phyloP scores from a whole-genome alignment of 129 eudicot genomes.

The Ambrosia trifida region DNA sequence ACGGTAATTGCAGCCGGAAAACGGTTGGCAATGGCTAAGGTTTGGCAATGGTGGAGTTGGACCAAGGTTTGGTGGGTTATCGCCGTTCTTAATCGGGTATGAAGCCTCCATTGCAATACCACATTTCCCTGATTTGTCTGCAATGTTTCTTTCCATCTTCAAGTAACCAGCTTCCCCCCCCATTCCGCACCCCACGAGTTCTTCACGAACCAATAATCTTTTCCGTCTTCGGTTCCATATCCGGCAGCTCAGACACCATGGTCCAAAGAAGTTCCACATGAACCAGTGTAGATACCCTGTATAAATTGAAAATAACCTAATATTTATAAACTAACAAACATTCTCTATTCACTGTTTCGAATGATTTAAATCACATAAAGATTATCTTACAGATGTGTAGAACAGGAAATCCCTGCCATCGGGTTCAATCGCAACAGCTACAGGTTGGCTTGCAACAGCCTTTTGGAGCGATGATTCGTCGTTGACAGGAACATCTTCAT shows the following conservation, averaged over 20 bases:
- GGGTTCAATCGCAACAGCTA: slow-evolving; percentile 89
- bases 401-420: slow-evolving; percentile 85
- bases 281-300: slow-evolving; percentile 81
- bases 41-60: slow-evolving; percentile 74
- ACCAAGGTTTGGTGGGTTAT: slow-evolving; percentile 70
- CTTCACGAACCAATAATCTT: slow-evolving; percentile 73
- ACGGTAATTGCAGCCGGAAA: slow-evolving; percentile 61
- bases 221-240: slow-evolving; percentile 60
- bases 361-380: not conserved
- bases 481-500: slow-evolving; percentile 74
- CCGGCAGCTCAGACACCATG: slow-evolving; percentile 78
- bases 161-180: slow-evolving; percentile 80
- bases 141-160: slow-evolving; percentile 59
- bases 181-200: slow-evolving; percentile 80
- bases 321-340: not conserved
- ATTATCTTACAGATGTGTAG: slow-evolving; percentile 60
- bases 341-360: not conserved
- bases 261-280: slow-evolving; percentile 67
- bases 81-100: slow-evolving; percentile 58
- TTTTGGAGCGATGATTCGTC: slow-evolving; percentile 66
- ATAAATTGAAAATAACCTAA: not conserved
- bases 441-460: slow-evolving; percentile 78
- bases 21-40: slow-evolving; percentile 53
- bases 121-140: slow-evolving; percentile 56
- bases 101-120: slow-evolving; percentile 78